A percentile compares a stretch with the other conserved stretches of the same genome.
These are phyloP conservation scores for Stephania cephalantha DNA, from an alignment of 164 flowering plant genomes.

Conservation along the genomic window DNA sequence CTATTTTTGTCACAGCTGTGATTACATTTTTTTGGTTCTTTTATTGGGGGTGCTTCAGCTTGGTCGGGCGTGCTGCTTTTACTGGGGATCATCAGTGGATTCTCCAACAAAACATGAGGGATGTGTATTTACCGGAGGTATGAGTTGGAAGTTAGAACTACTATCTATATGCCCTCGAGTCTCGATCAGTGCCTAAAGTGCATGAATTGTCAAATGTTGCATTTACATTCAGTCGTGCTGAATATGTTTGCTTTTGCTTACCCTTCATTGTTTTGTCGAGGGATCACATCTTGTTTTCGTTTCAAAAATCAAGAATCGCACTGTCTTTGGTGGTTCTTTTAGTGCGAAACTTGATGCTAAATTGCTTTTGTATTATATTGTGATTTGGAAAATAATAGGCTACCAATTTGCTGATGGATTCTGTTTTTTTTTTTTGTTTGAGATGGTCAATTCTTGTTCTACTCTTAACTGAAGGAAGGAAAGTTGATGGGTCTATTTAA, in stretches of 20 bases:
- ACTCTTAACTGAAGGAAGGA: background rate
- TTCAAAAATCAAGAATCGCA: background rate
- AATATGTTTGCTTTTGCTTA: background rate
- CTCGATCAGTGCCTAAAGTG: background rate
- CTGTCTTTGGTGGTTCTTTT: background rate
- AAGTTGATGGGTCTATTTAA: background rate
- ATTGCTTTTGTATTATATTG: background rate
- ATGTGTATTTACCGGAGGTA: slow-evolving; percentile 50
- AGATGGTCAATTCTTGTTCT: background rate
- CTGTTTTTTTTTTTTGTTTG: too few species aligned
- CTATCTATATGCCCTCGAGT: background rate
- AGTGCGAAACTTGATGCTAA: background rate
- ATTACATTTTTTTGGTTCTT: too few species aligned
- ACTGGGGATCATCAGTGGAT: slow-evolving; percentile 64
- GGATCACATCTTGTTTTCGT: background rate
- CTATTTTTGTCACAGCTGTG: background rate
- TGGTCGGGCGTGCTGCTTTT: slow-evolving; percentile 70
- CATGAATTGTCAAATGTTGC: background rate
- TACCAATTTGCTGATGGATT: background rate
- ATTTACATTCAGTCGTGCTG: background rate
- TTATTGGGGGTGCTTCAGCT: slow-evolving; percentile 26
- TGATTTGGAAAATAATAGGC: background rate
- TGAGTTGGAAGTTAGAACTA: background rate
- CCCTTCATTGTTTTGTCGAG: background rate
- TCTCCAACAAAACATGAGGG: slow-evolving; percentile 27